phyloP scores from a whole-genome alignment of 441 rosid genomes.

The Geranium incanum region DNA sequence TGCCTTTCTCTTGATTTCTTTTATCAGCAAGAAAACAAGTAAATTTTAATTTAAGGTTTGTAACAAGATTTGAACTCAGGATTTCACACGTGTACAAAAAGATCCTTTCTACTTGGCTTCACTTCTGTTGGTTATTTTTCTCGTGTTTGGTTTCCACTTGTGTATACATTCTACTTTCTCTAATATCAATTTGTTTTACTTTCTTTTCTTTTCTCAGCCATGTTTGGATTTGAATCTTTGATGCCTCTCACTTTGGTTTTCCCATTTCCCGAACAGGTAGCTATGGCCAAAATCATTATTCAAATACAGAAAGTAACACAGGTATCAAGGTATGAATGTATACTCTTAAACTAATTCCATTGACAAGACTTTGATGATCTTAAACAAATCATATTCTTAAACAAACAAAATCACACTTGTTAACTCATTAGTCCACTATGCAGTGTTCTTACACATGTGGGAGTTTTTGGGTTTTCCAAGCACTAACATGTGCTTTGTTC shows the following conservation, averaged over 20 bases:
- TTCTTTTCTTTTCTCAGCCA: background rate
- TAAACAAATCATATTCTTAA: background rate
- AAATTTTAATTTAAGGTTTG: too few relatives aligned
- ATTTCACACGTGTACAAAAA: too few relatives aligned
- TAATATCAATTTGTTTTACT: background rate
- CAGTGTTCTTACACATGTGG: background rate
- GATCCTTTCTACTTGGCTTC: background rate
- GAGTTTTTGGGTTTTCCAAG: too few relatives aligned
- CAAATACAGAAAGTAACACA: slow-evolving; percentile 17
- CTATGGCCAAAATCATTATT: slow-evolving; percentile 31
- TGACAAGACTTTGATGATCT: background rate
- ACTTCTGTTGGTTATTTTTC: too few relatives aligned
- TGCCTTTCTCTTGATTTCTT: too few relatives aligned
- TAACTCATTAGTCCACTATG: background rate
- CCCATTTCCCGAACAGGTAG: slow-evolving; percentile 26
- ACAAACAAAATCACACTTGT: background rate
- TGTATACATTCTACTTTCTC: background rate
- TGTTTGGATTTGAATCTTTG: background rate
- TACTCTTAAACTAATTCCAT: background rate
- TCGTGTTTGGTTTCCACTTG: background rate
- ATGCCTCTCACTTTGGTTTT: slow-evolving; percentile 13
- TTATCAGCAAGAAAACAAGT: too few relatives aligned
- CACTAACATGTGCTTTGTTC: too few relatives aligned
- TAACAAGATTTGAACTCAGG: too few relatives aligned
- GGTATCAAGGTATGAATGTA: slow-evolving; percentile 21